These are phyloP conservation scores for Amphichorda felina DNA, from an alignment of 2,329 filamentous ascomycete genomes.

Conservation along the genomic window DNA sequence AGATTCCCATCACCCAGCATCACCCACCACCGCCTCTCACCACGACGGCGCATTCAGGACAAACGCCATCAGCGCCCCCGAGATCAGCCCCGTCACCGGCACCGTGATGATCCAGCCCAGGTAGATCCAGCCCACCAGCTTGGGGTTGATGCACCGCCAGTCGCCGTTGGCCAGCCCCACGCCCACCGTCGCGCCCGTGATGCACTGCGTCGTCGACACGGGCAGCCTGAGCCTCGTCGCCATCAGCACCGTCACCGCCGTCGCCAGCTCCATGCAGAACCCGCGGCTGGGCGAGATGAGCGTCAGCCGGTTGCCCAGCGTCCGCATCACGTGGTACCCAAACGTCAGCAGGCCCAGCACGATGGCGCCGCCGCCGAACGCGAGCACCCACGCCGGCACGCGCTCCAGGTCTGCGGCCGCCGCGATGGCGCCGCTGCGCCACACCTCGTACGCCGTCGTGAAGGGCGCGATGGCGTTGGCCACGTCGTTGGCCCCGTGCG, in stretches of 20 bases:
- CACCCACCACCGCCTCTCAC: neutral
- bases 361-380: constrained; percentile 33
- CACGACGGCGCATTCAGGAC: constrained; percentile 37
- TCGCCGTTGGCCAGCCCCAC: constrained; percentile 39
- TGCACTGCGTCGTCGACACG: constrained; percentile 41
- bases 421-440: constrained; percentile 25
- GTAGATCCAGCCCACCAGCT: constrained; percentile 33
- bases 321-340: constrained; percentile 51
- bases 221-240: constrained; percentile 38
- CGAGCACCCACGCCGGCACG: constrained; percentile 37
- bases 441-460: constrained; percentile 38
- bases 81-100: constrained; percentile 34
- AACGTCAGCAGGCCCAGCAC: constrained; percentile 49
- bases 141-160: constrained; percentile 34
- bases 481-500: constrained; percentile 45
- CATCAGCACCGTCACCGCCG: constrained; percentile 39
- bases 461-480: constrained; percentile 39
- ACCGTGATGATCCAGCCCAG: constrained; percentile 39
- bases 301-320: constrained; percentile 42
- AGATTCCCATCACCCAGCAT: too few relatives aligned
- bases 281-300: constrained; percentile 40
- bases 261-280: constrained; percentile 37
- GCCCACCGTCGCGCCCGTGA: constrained; percentile 36
- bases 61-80: constrained; percentile 40
- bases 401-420: constrained; percentile 19